These are phyloP conservation scores for Microdochium trichocladiopsis DNA, from an alignment of 2,329 filamentous ascomycete genomes.

Conservation along the genomic window DNA sequence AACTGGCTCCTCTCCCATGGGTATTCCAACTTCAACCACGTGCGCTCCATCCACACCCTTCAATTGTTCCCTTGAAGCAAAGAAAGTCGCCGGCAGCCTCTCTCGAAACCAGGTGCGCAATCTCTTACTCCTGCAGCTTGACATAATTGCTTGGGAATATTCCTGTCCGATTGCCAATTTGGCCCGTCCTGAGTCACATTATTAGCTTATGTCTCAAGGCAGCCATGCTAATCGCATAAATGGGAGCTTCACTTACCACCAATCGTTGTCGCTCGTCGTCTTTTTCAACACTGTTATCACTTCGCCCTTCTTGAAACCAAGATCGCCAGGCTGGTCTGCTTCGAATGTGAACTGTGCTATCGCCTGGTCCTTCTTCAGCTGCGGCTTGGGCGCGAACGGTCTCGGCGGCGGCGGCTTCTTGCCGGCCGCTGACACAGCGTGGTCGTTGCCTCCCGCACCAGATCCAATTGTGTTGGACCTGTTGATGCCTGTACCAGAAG, in stretches of 20 bases:
- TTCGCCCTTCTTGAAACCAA: conserved; percentile 96
- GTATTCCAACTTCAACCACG: not conserved
- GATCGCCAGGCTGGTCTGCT: conserved; percentile 82
- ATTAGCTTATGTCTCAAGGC: conserved; percentile 1
- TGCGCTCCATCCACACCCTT: not conserved
- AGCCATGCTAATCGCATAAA: not conserved
- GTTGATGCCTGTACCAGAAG: conserved; percentile 28
- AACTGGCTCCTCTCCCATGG: not conserved
- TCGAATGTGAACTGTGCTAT: conserved; percentile 92
- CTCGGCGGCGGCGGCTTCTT: conserved; percentile 9
- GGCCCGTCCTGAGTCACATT: conserved; percentile 61
- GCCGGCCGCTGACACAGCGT: conserved; percentile 1
- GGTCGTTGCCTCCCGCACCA: conserved; percentile 31
- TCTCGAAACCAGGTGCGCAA: too few relatives aligned
- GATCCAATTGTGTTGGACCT: conserved; percentile 46
- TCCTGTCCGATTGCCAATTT: conserved; percentile 75
- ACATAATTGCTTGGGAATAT: conserved; percentile 87
- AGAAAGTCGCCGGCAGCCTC: too few relatives aligned
- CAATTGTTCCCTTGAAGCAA: not conserved
- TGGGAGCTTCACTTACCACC: conserved; percentile 61
- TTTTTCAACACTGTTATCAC: conserved; percentile 91
- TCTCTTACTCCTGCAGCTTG: conserved; percentile 49
- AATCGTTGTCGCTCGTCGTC: conserved; percentile 89
- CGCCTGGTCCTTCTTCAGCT: conserved; percentile 70
- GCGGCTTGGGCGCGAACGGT: conserved; percentile 73